Conservation (phyloP, 345 rosid species). For the Odontarrhena argentea region DNA sequence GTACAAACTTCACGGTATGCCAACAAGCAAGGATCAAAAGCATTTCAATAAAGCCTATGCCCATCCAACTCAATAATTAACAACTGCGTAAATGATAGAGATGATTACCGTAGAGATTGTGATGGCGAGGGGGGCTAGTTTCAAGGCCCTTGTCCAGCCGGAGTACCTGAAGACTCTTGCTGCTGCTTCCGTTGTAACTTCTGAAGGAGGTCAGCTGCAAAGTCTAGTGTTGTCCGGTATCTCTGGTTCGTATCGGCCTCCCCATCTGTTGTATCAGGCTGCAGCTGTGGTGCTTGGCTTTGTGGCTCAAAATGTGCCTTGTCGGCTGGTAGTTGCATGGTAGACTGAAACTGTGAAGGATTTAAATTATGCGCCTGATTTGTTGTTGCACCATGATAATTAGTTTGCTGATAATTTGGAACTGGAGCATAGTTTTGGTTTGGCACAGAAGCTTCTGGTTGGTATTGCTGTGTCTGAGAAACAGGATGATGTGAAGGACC, state of each 20-base stretch:
- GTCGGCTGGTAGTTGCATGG: conserved; percentile 51
- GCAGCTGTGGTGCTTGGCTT: conserved; percentile 58
- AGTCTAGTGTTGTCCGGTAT: conserved; percentile 88
- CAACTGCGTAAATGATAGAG: conserved; percentile 2
- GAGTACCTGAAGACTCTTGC: conserved; percentile 46
- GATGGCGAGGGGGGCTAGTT: conserved; percentile 23
- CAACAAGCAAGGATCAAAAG: conserved; percentile 12
- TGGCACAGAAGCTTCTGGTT: conserved; percentile 45
- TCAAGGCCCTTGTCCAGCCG: conserved; percentile 54
- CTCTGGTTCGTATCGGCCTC: conserved; percentile 86
- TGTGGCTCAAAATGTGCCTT: conserved; percentile 51
- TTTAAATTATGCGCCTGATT: conserved; percentile 57
- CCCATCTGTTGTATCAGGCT: conserved; percentile 56
- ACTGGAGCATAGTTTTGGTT: conserved; percentile 55
- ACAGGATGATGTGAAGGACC: conserved; percentile 54
- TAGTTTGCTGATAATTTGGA: conserved; percentile 42
- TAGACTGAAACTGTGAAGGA: conserved; percentile 55
- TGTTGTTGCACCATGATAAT: conserved; percentile 43
- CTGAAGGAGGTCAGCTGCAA: conserved; percentile 87
- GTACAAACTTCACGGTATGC: conserved; percentile 15
- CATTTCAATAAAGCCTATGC: conserved; percentile 1
- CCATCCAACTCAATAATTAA: conserved; percentile 25
- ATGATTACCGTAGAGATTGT: conserved; percentile 23
- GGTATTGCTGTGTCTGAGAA: conserved; percentile 66
- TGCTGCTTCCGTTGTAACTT: conserved; percentile 84